These are phyloP conservation scores for Fraxinus paxiana DNA, from an alignment of 305 asterid species.

Conservation along the genomic window DNA sequence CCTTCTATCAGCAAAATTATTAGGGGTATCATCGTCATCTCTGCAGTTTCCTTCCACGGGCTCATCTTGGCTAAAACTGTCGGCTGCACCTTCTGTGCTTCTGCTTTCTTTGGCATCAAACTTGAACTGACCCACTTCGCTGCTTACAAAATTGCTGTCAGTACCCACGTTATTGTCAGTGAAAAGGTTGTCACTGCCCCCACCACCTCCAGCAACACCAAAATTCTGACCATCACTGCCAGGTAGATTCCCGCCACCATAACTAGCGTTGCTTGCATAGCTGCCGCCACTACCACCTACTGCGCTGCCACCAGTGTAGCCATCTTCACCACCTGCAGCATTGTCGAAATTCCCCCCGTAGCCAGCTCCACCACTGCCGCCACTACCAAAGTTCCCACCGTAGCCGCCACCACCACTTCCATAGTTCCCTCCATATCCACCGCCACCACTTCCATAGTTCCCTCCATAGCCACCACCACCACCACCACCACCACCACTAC, in stretches of 20 bases:
- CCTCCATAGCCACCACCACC: conserved; percentile 4
- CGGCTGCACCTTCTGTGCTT: conserved; percentile 13
- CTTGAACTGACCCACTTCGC: conserved; percentile 25
- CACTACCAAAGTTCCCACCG: not conserved
- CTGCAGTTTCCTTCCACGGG: conserved; percentile 19
- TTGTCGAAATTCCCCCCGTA: not conserved
- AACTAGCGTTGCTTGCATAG: conserved; percentile 6
- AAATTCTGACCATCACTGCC: conserved; percentile 23
- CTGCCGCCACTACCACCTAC: conserved; percentile 12
- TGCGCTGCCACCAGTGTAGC: conserved; percentile 5
- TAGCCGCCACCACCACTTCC: not conserved
- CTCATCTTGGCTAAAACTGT: conserved; percentile 15
- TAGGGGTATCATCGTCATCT: conserved; percentile 21
- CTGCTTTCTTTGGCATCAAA: conserved; percentile 1
- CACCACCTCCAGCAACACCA: conserved; percentile 31
- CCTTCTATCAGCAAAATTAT: conserved; percentile 33
- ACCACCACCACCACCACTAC: not conserved
- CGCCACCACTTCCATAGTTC: not conserved
- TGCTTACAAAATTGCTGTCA: not conserved
- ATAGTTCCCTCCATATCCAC: not conserved
- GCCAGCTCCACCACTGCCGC: not conserved
- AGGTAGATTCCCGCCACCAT: conserved; percentile 10
- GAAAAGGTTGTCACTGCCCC: conserved; percentile 21
- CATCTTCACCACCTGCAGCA: not conserved
- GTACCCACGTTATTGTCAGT: not conserved